Conservation (phyloP, 108 stramenopile genomes). For the Conticribra guillardii region DNA sequence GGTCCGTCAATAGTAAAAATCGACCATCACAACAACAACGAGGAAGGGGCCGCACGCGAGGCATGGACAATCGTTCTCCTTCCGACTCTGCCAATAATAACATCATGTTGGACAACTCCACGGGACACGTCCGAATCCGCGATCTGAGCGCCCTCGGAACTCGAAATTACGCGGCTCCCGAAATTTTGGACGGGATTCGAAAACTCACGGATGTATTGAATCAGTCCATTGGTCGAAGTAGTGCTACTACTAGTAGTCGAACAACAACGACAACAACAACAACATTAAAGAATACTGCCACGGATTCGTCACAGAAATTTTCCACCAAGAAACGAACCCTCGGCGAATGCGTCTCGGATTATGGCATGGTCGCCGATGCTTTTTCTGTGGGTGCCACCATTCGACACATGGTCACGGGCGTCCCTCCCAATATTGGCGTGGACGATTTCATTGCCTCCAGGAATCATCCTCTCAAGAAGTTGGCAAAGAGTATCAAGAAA, state of each 20-base stretch:
- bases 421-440: slow-evolving; percentile 73
- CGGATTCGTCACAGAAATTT: slow-evolving; percentile 49
- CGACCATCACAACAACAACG: slow-evolving; percentile 15
- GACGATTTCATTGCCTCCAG: slow-evolving; percentile 63
- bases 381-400: slow-evolving; percentile 86
- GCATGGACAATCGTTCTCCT: too few species aligned
- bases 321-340: slow-evolving; percentile 51
- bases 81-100: too few species aligned
- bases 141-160: slow-evolving; percentile 70
- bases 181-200: slow-evolving; percentile 49
- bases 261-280: too few species aligned
- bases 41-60: slow-evolving; percentile 27
- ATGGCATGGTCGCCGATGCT: slow-evolving; percentile 89
- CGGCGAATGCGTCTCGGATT: slow-evolving; percentile 77
- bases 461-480: slow-evolving; percentile 29
- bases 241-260: too few species aligned
- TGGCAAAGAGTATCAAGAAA: slow-evolving; percentile 31
- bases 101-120: slow-evolving; percentile 18
- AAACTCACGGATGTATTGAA: slow-evolving; percentile 1
- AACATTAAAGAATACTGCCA: neutral
- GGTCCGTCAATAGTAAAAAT: neutral
- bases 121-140: slow-evolving; percentile 9
- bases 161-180: slow-evolving; percentile 86
- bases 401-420: slow-evolving; percentile 78
- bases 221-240: slow-evolving; percentile 18